Percentiles rank a stretch among this genome's conserved stretches.
Conservation (phyloP, 2,329 filamentous ascomycete species). For the Cytospora chrysosperma region DNA sequence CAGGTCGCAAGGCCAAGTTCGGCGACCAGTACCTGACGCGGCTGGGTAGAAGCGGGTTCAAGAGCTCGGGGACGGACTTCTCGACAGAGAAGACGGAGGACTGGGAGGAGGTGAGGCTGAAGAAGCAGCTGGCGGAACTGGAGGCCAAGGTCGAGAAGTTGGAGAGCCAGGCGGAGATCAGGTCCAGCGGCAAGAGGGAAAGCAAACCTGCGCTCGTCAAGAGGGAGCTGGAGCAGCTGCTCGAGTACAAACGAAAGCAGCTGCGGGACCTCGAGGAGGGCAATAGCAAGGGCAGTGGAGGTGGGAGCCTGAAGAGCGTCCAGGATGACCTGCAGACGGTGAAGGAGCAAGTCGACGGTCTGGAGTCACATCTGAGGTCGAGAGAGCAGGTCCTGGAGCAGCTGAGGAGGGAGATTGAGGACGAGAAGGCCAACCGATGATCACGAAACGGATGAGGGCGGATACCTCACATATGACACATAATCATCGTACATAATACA, state of each 20-base stretch:
- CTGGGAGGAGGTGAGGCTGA: conserved; percentile 95
- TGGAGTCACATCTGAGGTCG: conserved; percentile 78
- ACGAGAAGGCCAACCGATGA: conserved; percentile 66
- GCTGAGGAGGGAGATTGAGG: conserved; percentile 79
- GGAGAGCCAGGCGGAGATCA: conserved; percentile 68
- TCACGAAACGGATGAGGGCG: not conserved
- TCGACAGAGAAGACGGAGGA: conserved; percentile 82
- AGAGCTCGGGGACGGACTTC: conserved; percentile 87
- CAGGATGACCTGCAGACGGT: conserved; percentile 85
- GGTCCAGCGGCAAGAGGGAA: conserved; percentile 64
- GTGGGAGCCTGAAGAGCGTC: conserved; percentile 72
- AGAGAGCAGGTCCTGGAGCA: conserved; percentile 75
- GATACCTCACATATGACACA: not conserved
- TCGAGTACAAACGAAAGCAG: conserved; percentile 90
- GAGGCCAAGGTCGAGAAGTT: conserved; percentile 85
- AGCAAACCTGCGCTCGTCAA: conserved; percentile 90
- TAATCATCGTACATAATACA: conserved; percentile 2
- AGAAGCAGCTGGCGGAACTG: conserved; percentile 86
- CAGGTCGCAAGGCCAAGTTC: conserved; percentile 93
- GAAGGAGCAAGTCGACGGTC: conserved; percentile 88
- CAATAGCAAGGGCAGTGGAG: conserved; percentile 65
- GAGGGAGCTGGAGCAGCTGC: conserved; percentile 85
- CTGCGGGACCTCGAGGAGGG: conserved; percentile 74
- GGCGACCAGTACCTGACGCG: conserved; percentile 94
- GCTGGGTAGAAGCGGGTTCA: conserved; percentile 79